Conservation (phyloP, 768 basidiomycete genomes). For the Lentinula detonsa region DNA sequence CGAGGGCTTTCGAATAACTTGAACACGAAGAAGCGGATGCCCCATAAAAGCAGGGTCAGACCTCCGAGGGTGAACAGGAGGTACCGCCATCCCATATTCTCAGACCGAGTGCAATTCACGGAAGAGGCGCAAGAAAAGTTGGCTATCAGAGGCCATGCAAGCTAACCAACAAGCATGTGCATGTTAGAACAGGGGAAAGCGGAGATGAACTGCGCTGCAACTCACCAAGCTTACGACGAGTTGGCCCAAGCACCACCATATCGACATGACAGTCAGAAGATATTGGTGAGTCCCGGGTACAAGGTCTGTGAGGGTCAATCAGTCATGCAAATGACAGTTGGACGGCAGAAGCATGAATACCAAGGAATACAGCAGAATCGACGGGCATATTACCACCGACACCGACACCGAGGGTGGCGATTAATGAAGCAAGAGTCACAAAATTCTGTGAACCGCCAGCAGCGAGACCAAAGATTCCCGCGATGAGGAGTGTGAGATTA, state of each 20-base stretch:
- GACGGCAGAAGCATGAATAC: constrained; percentile 15
- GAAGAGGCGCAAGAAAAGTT: constrained; percentile 42
- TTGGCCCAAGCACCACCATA: constrained; percentile 58
- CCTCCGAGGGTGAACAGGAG: constrained; percentile 48
- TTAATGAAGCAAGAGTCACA: constrained; percentile 38
- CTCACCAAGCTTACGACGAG: constrained; percentile 41
- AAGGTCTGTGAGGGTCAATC: constrained; percentile 31
- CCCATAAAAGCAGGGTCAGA: constrained; percentile 47
- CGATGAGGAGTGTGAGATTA: constrained; percentile 52
- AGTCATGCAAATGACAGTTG: constrained; percentile 8
- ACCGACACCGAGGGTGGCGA: constrained; percentile 39
- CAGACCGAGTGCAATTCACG: constrained; percentile 26
- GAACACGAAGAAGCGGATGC: constrained; percentile 46
- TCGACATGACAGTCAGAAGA: constrained; percentile 48
- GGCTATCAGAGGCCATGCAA: constrained; percentile 56
- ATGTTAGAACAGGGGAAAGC: neutral
- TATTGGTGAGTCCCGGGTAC: constrained; percentile 51
- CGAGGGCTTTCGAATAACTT: constrained; percentile 51
- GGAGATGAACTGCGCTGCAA: neutral
- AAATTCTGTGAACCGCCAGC: constrained; percentile 44
- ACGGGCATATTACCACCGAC: constrained; percentile 56
- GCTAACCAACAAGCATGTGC: constrained; percentile 18
- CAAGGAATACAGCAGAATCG: constrained; percentile 45
- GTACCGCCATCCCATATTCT: constrained; percentile 66
- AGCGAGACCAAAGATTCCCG: constrained; percentile 46